These are phyloP conservation scores for Chlamydomonas sp. DNA, from an alignment of 139 green algal species.

Conservation along the genomic window DNA sequence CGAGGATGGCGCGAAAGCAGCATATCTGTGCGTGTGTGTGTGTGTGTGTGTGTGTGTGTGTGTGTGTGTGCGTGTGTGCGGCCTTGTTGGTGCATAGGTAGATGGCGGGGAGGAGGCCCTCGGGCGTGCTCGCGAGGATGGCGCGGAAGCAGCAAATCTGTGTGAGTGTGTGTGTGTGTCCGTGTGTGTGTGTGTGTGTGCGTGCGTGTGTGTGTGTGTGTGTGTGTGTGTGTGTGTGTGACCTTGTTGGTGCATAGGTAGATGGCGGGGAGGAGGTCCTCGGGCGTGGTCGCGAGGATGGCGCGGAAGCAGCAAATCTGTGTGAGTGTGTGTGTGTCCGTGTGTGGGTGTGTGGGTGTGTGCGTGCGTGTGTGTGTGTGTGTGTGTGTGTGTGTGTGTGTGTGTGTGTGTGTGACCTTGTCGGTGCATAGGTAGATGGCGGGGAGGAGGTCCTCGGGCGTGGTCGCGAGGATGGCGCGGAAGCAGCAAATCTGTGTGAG, in stretches of 20 bases:
- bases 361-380: too few relatives aligned
- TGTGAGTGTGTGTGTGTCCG: too few relatives aligned
- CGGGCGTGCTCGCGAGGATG: not conserved
- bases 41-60: too few relatives aligned
- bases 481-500: conserved; percentile 13
- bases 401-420: too few relatives aligned
- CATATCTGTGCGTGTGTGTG: too few relatives aligned
- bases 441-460: conserved; percentile 27
- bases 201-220: too few relatives aligned
- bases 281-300: conserved; percentile 2
- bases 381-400: too few relatives aligned
- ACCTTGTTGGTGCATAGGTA: conserved; percentile 13
- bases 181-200: too few relatives aligned
- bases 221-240: too few relatives aligned
- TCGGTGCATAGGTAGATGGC: conserved; percentile 9
- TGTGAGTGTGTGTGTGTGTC: too few relatives aligned
- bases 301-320: conserved; percentile 9
- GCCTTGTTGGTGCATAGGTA: conserved; percentile 11
- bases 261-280: conserved; percentile 28
- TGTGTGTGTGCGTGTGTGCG: too few relatives aligned
- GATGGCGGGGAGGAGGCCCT: conserved; percentile 27
- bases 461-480: conserved; percentile 1
- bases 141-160: conserved; percentile 9
- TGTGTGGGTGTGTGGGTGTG: too few relatives aligned
- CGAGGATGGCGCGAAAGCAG: conserved; percentile 6